Percentiles rank a stretch among this genome's conserved stretches.
phyloP scores from a whole-genome alignment of 148 eudicot species.

The Vaccinium corymbosum region DNA sequence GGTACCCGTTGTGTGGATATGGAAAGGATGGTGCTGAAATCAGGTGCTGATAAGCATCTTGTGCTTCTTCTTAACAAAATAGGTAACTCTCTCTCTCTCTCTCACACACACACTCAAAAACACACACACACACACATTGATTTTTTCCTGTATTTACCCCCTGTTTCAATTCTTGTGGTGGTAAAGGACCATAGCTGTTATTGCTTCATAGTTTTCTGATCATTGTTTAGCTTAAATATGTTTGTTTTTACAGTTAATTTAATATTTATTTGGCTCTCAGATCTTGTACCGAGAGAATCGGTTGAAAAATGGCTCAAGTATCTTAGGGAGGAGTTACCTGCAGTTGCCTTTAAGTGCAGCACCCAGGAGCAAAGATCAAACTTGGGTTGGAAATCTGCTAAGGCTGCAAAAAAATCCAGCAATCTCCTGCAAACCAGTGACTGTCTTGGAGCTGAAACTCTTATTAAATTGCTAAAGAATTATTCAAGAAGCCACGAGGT shows the following conservation, averaged over 20 bases:
- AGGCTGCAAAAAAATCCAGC: conserved; percentile 58
- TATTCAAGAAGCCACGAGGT: conserved; percentile 98
- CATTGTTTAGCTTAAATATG: not conserved
- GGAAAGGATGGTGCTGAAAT: conserved; percentile 84
- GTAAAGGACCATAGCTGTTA: not conserved
- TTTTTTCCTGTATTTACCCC: not conserved
- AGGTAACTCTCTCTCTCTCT: conserved; percentile 37
- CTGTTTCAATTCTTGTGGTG: not conserved
- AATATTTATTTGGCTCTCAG: conserved; percentile 31
- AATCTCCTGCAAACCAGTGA: conserved; percentile 79
- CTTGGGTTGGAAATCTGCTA: conserved; percentile 77
- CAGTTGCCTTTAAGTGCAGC: conserved; percentile 96
- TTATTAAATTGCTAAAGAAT: conserved; percentile 78
- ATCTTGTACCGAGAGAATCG: conserved; percentile 94
- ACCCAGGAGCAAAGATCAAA: conserved; percentile 87
- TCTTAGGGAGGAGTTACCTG: conserved; percentile 89
- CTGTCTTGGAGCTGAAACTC: conserved; percentile 95
- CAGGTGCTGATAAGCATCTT: conserved; percentile 79
- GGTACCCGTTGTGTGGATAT: conserved; percentile 88
- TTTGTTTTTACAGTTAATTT: not conserved
- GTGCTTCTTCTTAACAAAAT: conserved; percentile 90
- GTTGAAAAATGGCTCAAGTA: conserved; percentile 99
- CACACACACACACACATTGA: not conserved
- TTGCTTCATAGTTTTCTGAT: not conserved
- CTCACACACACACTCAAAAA: too few relatives aligned